phyloP scores from a whole-genome alignment of 805 yeast species.

The Kodamaea sagamina region DNA sequence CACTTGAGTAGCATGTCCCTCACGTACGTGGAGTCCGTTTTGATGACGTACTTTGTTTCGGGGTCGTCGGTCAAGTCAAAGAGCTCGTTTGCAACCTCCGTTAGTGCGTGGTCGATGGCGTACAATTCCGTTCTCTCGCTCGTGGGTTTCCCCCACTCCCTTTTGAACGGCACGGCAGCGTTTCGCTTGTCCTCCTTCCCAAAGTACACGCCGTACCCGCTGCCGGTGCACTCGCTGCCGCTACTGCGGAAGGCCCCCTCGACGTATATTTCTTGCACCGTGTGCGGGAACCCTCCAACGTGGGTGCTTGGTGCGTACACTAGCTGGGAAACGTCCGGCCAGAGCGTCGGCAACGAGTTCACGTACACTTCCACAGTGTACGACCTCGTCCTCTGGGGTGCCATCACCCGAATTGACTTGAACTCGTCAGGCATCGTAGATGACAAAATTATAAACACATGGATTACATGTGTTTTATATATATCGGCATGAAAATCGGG shows the following conservation, averaged over 20 bases:
- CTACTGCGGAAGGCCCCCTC: slow-evolving; percentile 79
- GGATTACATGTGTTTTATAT: no score
- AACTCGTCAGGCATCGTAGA: no score
- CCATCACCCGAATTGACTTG: no score
- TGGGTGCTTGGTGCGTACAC: not conserved
- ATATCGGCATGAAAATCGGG: no score
- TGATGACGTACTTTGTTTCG: slow-evolving; percentile 40
- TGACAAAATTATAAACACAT: no score
- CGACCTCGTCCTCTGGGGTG: no score
- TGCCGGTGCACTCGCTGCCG: slow-evolving; percentile 44
- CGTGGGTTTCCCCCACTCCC: slow-evolving; percentile 46
- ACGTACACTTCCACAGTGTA: no score
- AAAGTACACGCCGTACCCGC: slow-evolving; percentile 79
- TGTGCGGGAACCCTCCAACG: not conserved
- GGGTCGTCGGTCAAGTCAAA: slow-evolving; percentile 27
- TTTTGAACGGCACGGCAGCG: slow-evolving; percentile 51
- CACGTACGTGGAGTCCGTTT: slow-evolving; percentile 73
- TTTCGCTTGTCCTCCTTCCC: slow-evolving; percentile 58
- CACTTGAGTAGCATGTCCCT: slow-evolving; percentile 58
- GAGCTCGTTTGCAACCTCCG: not conserved
- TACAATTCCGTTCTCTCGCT: slow-evolving; percentile 80
- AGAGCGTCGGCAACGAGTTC: no score
- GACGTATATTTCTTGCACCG: slow-evolving; percentile 48
- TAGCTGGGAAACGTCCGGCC: no score
- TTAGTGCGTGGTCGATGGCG: slow-evolving; percentile 63